Base-by-base conservation (phyloP, 2,329 filamentous ascomycete genomes). In the Magnaporthiopsis incrustans region DNA sequence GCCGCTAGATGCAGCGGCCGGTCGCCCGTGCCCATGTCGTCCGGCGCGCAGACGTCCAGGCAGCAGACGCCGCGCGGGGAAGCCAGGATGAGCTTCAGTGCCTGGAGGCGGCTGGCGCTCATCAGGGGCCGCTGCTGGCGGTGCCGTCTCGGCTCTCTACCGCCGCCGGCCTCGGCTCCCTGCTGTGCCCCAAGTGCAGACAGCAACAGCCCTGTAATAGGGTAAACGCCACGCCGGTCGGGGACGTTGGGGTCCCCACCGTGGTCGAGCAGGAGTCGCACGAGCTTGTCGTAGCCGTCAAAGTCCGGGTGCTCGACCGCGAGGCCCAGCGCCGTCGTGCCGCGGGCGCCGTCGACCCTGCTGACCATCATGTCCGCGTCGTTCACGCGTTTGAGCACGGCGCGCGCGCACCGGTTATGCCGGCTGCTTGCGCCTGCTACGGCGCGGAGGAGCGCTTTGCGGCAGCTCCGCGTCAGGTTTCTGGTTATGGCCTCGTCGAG, bases 1-100 rank as follows among this genome's bases (percentile, higher is more conserved):
- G 30, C 60, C 11, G 60, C 60, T 11, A 61, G 60, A 30, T 61
- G 60, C n/a, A 61, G 60, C 27, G 60, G 60, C 12, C 33, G 27
- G 6, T 61, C 60, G 25, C 14, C 38, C 38, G 26, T 30, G 26
- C 4, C 25, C 38, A 15, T 30, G 18, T 4, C 14, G 26, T 11
- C 26, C 1, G 22, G 35, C 22, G 38, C 22, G 8, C 6, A n/a
- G 44, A n/a, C 6, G 22, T 53, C 44, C 44, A 53, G 44, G 44
- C 7, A 11, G 44, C 7, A n/a, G 44, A 53, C 44, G 44, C 44
- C 44, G 44, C 44, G 6, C 44, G 44, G 60, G 33, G 38, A 22
- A 15, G 7, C 18, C 15, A 61, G 15, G 18, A 50, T 27, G n/a
- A 44, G 26, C 22, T 14, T 53, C 26, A 26, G 60, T 38, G 14